phyloP scores from a whole-genome alignment of 1,139 yeast genomes.

The Yamadazyma blattariae region DNA sequence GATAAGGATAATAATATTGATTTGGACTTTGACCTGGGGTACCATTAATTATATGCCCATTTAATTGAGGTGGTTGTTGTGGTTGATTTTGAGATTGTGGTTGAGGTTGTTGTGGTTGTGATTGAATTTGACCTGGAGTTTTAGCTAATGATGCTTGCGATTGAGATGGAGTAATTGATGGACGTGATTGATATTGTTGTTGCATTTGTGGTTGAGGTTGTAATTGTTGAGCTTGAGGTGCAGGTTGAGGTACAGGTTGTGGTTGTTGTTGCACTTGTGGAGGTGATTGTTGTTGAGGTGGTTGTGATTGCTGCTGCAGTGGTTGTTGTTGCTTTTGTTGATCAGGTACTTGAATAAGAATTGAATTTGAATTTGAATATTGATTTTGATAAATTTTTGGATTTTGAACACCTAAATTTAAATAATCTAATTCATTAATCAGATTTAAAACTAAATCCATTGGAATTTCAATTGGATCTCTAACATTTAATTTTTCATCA shows the following conservation, averaged over 20 bases:
- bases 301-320: background rate
- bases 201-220: background rate
- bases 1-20: conserved; percentile 2
- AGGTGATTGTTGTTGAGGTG: background rate
- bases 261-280: conserved; percentile 2
- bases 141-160: background rate
- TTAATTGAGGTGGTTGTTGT: conserved; percentile 9
- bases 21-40: background rate
- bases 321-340: background rate
- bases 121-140: no score
- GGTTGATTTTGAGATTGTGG: conserved; percentile 13
- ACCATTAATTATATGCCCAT: conserved; percentile 5
- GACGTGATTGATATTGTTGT: background rate
- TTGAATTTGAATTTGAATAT: no score
- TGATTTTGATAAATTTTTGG: no score
- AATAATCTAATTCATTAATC: conserved; percentile 32
- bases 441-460: background rate
- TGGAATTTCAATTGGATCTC: conserved; percentile 1
- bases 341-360: background rate
- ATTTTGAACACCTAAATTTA: background rate
- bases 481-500: background rate
- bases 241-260: conserved; percentile 3
- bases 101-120: conserved; percentile 8
- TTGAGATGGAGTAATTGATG: background rate
- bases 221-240: conserved; percentile 4